Conservation (phyloP, 2,329 filamentous ascomycete genomes). For the Fusarium guadeloupense region DNA sequence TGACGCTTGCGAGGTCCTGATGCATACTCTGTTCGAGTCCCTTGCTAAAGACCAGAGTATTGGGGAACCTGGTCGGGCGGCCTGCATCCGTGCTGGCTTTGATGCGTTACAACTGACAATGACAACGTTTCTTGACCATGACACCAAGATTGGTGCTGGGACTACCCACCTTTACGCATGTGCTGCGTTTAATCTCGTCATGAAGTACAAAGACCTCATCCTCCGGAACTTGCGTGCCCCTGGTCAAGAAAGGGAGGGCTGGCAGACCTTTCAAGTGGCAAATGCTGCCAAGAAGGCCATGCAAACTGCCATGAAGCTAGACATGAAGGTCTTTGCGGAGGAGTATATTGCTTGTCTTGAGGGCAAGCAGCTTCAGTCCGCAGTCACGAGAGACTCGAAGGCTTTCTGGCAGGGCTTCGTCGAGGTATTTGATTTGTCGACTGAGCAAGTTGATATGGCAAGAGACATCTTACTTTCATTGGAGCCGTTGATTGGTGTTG, state of each 20-base stretch:
- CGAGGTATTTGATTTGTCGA: conserved; percentile 80
- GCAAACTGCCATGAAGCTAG: conserved; percentile 63
- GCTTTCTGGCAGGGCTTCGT: conserved; percentile 55
- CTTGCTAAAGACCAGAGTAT: conserved; percentile 64
- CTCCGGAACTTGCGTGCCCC: conserved; percentile 49
- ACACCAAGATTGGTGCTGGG: conserved; percentile 56
- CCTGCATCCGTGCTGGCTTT: conserved; percentile 72
- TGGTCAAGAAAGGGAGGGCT: conserved; percentile 45
- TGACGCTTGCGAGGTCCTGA: conserved; percentile 81
- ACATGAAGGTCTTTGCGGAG: conserved; percentile 54
- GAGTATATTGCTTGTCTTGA: conserved; percentile 67
- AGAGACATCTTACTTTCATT: conserved; percentile 77
- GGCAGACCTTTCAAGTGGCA: conserved; percentile 53
- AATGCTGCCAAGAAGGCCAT: conserved; percentile 58
- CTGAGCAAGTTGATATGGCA: conserved; percentile 77
- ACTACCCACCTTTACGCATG: conserved; percentile 71
- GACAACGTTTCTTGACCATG: conserved; percentile 62
- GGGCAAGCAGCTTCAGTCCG: conserved; percentile 69
- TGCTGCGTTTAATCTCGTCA: conserved; percentile 71
- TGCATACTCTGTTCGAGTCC: conserved; percentile 76
- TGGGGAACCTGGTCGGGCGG: conserved; percentile 65
- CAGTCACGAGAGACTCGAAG: conserved; percentile 72
- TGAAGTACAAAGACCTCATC: conserved; percentile 70
- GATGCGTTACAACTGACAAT: conserved; percentile 66
- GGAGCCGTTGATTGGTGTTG: conserved; percentile 75